Percentiles rank a stretch among this genome's conserved stretches.
Evolutionary conservation across 2,329 filamentous ascomycete genomes (phyloP).

Genomic region (Arachnomyces sp.): DNA sequence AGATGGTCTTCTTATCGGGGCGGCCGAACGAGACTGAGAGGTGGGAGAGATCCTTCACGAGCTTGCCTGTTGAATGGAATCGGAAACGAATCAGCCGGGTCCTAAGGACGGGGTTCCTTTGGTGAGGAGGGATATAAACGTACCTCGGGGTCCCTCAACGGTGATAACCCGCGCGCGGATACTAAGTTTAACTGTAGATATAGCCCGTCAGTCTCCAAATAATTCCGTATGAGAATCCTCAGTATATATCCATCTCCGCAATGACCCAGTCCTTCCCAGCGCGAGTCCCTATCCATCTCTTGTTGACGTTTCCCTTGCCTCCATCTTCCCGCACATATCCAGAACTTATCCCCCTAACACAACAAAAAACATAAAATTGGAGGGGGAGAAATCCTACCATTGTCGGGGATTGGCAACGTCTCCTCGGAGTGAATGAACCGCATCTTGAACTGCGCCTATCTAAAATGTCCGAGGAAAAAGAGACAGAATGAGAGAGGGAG

Average conservation of each 20-base stretch:
- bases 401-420: constrained; percentile 89
- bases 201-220: constrained; percentile 21
- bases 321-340: neutral
- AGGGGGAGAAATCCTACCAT: constrained; percentile 62
- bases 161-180: constrained; percentile 97
- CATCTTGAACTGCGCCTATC: constrained; percentile 63
- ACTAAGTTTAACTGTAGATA: constrained; percentile 74
- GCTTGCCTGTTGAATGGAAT: constrained; percentile 61
- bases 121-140: constrained; percentile 22
- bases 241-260: constrained; percentile 9
- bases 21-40: constrained; percentile 91
- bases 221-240: constrained; percentile 11
- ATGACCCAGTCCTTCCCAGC: neutral
- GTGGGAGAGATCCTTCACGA: constrained; percentile 93
- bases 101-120: constrained; percentile 5
- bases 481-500: constrained; percentile 6
- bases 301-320: neutral
- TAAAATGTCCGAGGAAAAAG: constrained; percentile 10
- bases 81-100: constrained; percentile 15
- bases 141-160: constrained; percentile 93
- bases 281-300: neutral
- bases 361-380: constrained; percentile 13
- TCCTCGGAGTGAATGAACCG: constrained; percentile 99
- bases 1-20: constrained; percentile 78
- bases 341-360: constrained; percentile 1